Evolutionary conservation across 1,284 basidiomycete genomes (phyloP).

Genomic region (Termitomyces sp.): DNA sequence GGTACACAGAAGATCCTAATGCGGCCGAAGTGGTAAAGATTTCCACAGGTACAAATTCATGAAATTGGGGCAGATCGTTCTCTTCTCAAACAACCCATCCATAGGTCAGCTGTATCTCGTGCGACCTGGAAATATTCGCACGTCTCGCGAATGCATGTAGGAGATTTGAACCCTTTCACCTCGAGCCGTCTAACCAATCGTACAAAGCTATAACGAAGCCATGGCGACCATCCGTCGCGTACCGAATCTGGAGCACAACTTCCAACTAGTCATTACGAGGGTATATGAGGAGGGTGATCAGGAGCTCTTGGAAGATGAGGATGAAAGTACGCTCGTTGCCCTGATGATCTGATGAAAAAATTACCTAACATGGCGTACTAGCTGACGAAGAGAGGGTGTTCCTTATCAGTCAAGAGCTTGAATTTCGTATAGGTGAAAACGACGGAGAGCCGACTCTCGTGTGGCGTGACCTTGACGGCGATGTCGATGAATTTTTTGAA

Average conservation of each 20-base stretch:
- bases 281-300: constrained; percentile 96
- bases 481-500: constrained; percentile 77
- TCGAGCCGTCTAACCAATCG: constrained; percentile 6
- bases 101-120: constrained; percentile 86
- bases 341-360: not conserved
- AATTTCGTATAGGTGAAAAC: constrained; percentile 72
- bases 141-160: constrained; percentile 96
- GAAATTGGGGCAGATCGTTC: not conserved
- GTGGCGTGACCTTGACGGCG: constrained; percentile 87
- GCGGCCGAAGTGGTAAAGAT: constrained; percentile 94
- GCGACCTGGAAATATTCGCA: constrained; percentile 85
- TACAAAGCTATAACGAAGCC: constrained; percentile 85
- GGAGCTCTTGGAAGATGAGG: constrained; percentile 89
- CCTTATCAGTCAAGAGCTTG: constrained; percentile 84
- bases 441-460: constrained; percentile 82
- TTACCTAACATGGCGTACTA: constrained; percentile 24
- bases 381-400: constrained; percentile 91
- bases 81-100: not conserved
- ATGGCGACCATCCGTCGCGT: constrained; percentile 91
- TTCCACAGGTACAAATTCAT: constrained; percentile 46
- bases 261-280: constrained; percentile 93
- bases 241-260: constrained; percentile 80
- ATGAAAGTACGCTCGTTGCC: constrained; percentile 70
- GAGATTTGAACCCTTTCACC: constrained; percentile 26
- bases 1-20: constrained; percentile 67